Percentiles rank a stretch among this genome's conserved stretches.
These are phyloP conservation scores for Pseudopyrenochaeta lycopersici DNA, from an alignment of 2,329 filamentous ascomycete genomes.

Conservation along the genomic window DNA sequence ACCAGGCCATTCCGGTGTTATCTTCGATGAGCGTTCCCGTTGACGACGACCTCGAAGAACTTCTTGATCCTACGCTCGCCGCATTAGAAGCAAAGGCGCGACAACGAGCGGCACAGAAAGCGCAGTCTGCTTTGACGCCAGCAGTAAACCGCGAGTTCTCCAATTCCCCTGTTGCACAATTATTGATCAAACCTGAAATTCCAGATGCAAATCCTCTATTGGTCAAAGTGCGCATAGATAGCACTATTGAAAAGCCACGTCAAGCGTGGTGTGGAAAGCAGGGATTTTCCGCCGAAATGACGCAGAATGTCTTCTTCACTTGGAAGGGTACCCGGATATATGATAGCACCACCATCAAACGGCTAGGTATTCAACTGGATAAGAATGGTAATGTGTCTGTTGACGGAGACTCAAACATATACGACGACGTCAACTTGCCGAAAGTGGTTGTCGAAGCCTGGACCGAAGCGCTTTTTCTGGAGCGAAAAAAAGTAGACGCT, in stretches of 20 bases:
- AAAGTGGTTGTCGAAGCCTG: constrained; percentile 80
- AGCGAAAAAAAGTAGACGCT: constrained; percentile 55
- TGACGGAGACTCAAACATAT: constrained; percentile 57
- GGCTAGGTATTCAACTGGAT: constrained; percentile 60
- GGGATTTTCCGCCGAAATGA: constrained; percentile 58
- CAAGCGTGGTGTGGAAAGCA: constrained; percentile 75
- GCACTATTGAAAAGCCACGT: constrained; percentile 72
- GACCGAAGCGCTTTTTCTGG: constrained; percentile 70
- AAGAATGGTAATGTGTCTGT: constrained; percentile 48
- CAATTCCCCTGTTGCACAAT: constrained; percentile 58
- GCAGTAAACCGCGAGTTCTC: constrained; percentile 8
- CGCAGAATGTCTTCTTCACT: constrained; percentile 74
- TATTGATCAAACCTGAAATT: constrained; percentile 75
- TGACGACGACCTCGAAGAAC: constrained; percentile 37
- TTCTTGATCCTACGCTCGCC: constrained; percentile 38
- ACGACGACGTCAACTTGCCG: constrained; percentile 58
- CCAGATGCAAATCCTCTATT: constrained; percentile 67
- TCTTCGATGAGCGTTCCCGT: constrained; percentile 12
- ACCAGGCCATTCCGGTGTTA: constrained; percentile 11
- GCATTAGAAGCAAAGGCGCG: constrained; percentile 38
- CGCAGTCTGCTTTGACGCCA: constrained; percentile 9
- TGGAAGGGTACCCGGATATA: constrained; percentile 80
- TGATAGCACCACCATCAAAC: constrained; percentile 69
- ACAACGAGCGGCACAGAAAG: constrained; percentile 30
- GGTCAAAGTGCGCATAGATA: constrained; percentile 72